Conservation (phyloP, 1,284 basidiomycete genomes). For the Macrocybe sp. region DNA sequence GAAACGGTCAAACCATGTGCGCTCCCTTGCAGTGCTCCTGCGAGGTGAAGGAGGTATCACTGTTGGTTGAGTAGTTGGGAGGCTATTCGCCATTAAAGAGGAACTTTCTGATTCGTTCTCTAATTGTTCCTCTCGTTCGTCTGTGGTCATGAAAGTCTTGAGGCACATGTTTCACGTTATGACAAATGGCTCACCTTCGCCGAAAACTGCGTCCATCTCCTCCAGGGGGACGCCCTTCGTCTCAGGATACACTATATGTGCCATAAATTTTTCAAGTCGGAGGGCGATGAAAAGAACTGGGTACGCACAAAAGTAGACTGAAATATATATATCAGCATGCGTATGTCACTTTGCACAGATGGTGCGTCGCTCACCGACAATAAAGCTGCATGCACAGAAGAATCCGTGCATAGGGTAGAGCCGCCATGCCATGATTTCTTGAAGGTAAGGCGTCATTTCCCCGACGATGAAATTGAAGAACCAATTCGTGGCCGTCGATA, state of each 20-base stretch:
- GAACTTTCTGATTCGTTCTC: slow-evolving; percentile 66
- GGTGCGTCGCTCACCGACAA: slow-evolving; percentile 51
- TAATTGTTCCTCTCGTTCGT: slow-evolving; percentile 55
- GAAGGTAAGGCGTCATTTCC: slow-evolving; percentile 83
- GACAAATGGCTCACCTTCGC: slow-evolving; percentile 51
- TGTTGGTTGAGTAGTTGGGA: slow-evolving; percentile 11
- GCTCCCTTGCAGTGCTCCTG: slow-evolving; percentile 19
- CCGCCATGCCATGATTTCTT: slow-evolving; percentile 89
- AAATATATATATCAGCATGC: slow-evolving; percentile 1
- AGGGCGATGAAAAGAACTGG: not conserved
- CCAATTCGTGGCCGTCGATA: slow-evolving; percentile 80
- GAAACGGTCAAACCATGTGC: slow-evolving; percentile 47
- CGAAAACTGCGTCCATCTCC: slow-evolving; percentile 82
- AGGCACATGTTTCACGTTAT: slow-evolving; percentile 2
- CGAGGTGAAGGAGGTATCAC: too few relatives aligned
- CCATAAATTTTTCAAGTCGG: slow-evolving; percentile 7
- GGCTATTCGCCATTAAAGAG: slow-evolving; percentile 12
- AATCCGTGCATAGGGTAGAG: slow-evolving; percentile 96
- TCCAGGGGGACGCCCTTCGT: slow-evolving; percentile 77
- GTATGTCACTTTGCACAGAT: not conserved
- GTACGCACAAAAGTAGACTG: slow-evolving; percentile 69
- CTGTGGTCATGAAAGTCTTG: slow-evolving; percentile 23
- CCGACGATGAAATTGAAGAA: slow-evolving; percentile 90
- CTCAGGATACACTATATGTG: slow-evolving; percentile 70
- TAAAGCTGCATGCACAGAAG: slow-evolving; percentile 86